A percentile compares a stretch with the other conserved stretches of the same genome.
These are phyloP conservation scores for Blastocystis sp. DNA, from an alignment of 352 stramenopile genomes.

Conservation along the genomic window DNA sequence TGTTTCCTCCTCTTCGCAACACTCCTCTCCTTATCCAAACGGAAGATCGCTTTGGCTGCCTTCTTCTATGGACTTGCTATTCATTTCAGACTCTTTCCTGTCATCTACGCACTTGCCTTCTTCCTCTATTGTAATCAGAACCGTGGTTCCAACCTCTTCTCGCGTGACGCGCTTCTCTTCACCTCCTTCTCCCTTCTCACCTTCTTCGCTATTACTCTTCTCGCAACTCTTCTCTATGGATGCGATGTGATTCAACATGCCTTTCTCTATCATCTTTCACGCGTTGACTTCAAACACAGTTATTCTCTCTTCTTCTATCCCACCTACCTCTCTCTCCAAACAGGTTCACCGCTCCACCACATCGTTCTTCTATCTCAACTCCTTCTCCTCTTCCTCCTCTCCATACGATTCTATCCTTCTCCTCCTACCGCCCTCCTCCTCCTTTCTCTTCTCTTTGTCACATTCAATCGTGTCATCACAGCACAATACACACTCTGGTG, in stretches of 20 bases:
- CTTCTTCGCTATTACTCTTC: background rate
- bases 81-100: conserved; percentile 6
- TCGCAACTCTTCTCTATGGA: background rate
- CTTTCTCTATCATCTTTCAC: background rate
- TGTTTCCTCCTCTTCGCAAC: background rate
- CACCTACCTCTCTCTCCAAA: background rate
- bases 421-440: background rate
- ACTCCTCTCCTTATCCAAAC: background rate
- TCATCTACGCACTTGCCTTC: background rate
- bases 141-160: background rate
- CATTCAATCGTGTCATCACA: conserved; percentile 15
- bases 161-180: background rate
- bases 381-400: background rate
- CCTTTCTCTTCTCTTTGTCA: background rate
- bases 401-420: background rate
- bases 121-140: background rate
- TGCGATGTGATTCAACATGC: background rate
- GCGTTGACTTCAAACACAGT: background rate
- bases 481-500: conserved; percentile 20
- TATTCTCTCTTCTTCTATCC: conserved; percentile 30
- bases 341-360: too few species aligned
- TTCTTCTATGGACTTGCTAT: background rate
- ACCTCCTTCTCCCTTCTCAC: background rate
- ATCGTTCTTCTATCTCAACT: background rate
- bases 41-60: background rate